phyloP scores from a whole-genome alignment of 805 yeast species.

The Blastobotrys chiropterorum region DNA sequence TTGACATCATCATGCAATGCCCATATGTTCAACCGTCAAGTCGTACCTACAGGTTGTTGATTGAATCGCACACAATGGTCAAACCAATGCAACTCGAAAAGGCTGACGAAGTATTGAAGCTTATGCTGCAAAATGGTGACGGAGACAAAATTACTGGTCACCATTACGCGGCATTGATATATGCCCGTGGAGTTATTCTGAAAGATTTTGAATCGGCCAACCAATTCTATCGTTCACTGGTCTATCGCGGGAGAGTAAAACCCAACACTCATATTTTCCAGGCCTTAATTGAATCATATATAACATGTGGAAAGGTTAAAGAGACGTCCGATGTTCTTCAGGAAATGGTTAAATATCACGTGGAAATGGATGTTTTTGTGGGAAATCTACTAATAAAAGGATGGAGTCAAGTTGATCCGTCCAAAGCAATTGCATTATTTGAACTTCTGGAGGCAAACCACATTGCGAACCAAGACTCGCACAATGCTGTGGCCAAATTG shows the following conservation, averaged over 20 bases:
- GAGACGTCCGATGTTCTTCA: conserved; percentile 28
- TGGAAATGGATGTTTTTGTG: conserved; percentile 30
- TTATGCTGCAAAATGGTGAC: conserved; percentile 22
- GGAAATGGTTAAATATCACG: conserved; percentile 30
- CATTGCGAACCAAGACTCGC: neutral
- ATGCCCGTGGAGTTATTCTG: conserved; percentile 34
- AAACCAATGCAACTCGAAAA: conserved; percentile 30
- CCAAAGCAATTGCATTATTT: conserved; percentile 25
- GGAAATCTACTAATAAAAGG: conserved; percentile 30
- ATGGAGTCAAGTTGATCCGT: conserved; percentile 29
- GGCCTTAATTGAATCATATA: conserved; percentile 35
- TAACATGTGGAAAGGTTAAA: conserved; percentile 28
- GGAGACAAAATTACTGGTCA: conserved; percentile 27
- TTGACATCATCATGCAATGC: conserved; percentile 22
- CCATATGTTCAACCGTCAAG: conserved; percentile 30
- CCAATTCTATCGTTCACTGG: conserved; percentile 29
- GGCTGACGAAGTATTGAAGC: conserved; percentile 32
- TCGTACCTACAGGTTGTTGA: conserved; percentile 35
- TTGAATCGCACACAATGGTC: conserved; percentile 31
- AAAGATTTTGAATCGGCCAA: conserved; percentile 31
- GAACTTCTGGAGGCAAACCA: conserved; percentile 11
- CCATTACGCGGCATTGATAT: conserved; percentile 34
- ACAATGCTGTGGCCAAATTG: neutral
- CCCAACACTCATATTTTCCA: conserved; percentile 36
- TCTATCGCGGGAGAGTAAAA: conserved; percentile 25